These are phyloP conservation scores for Haemoproteus tartakovskyi DNA, from an alignment of 169 alveolate genomes.

Conservation along the genomic window DNA sequence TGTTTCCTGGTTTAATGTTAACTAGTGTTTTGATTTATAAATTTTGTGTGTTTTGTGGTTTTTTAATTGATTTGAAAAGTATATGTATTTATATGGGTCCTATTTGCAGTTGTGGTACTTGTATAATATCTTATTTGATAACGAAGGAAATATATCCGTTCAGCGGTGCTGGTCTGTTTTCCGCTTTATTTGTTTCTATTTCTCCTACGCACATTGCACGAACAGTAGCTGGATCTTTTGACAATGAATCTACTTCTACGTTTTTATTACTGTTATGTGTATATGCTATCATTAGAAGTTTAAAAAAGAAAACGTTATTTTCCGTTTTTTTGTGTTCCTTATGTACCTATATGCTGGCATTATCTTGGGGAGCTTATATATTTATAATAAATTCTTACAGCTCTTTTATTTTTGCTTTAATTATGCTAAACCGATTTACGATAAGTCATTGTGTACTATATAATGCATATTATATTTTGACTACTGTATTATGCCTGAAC, in stretches of 20 bases:
- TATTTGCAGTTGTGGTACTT: conserved; percentile 91
- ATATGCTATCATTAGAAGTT: conserved; percentile 91
- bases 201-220: conserved; percentile 96
- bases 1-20: conserved; percentile 97
- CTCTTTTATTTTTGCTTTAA: conserved; percentile 87
- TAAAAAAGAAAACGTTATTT: conserved; percentile 88
- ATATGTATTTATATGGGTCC: conserved; percentile 98
- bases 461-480: conserved; percentile 90
- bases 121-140: conserved; percentile 90
- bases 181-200: conserved; percentile 94
- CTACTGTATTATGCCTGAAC: conserved; percentile 92
- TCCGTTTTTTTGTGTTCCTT: conserved; percentile 75
- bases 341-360: conserved; percentile 90
- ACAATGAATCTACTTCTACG: conserved; percentile 98
- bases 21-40: conserved; percentile 88
- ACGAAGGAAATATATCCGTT: conserved; percentile 77
- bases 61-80: conserved; percentile 90
- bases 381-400: conserved; percentile 95
- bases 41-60: conserved; percentile 68
- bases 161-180: conserved; percentile 91
- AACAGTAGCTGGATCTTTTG: conserved; percentile 94
- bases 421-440: conserved; percentile 87
- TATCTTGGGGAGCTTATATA: conserved; percentile 99
- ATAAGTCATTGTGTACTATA: conserved; percentile 88
- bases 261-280: conserved; percentile 93